phyloP scores from a whole-genome alignment of 1,284 basidiomycete genomes.

The Tilletiopsis washingtonensis region DNA sequence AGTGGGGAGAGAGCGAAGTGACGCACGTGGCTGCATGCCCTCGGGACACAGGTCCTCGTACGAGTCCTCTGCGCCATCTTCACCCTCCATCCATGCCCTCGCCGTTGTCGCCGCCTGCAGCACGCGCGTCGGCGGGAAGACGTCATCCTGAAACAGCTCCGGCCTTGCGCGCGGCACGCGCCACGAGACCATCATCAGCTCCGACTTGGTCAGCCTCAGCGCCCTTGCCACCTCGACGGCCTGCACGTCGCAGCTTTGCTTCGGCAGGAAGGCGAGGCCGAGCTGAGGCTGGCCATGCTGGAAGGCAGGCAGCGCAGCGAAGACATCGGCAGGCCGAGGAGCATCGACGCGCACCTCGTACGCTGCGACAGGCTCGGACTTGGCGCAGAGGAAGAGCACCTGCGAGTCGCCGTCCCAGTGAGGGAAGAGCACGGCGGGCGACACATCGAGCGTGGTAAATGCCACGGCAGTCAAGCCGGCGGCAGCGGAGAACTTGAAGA shows the following conservation, averaged over 20 bases:
- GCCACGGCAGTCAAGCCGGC: slow-evolving; percentile 24
- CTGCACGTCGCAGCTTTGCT: slow-evolving; percentile 48
- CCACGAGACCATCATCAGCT: slow-evolving; percentile 57
- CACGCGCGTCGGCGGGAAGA: slow-evolving; percentile 48
- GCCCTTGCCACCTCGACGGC: slow-evolving; percentile 65
- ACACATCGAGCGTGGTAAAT: slow-evolving; percentile 49
- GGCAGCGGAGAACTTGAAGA: slow-evolving; percentile 36
- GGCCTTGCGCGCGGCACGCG: slow-evolving; percentile 47
- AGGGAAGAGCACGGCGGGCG: slow-evolving; percentile 51
- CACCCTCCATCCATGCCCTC: slow-evolving; percentile 45
- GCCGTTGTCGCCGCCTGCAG: slow-evolving; percentile 26
- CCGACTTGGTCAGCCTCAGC: slow-evolving; percentile 70
- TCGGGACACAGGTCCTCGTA: slow-evolving; percentile 38
- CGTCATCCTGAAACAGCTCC: slow-evolving; percentile 54
- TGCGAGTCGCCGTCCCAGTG: slow-evolving; percentile 50
- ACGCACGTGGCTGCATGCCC: slow-evolving; percentile 48
- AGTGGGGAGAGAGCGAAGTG: background rate
- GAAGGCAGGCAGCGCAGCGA: slow-evolving; percentile 26
- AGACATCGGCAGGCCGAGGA: background rate
- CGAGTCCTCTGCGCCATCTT: slow-evolving; percentile 8
- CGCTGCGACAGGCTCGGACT: slow-evolving; percentile 46
- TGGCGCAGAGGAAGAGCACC: slow-evolving; percentile 51
- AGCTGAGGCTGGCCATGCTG: slow-evolving; percentile 49
- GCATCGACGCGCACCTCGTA: slow-evolving; percentile 46
- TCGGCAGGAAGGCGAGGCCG: slow-evolving; percentile 49